Conservation (phyloP, 805 yeast species). For the Candida dajiaensis region DNA sequence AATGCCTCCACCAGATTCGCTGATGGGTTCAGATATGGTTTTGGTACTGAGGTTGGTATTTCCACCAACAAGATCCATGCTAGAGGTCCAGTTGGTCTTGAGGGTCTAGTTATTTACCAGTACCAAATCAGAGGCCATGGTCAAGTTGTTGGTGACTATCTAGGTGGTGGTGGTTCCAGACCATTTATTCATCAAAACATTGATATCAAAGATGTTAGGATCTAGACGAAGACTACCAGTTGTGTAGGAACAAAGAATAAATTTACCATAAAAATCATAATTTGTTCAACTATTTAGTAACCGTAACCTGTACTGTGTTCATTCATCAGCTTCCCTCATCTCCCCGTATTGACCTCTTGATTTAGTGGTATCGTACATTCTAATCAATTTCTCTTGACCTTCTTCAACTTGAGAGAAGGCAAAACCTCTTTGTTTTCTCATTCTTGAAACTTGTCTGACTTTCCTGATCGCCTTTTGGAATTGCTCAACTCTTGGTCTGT, state of each 20-base stretch:
- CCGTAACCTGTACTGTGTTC: conserved; percentile 3
- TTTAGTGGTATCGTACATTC: conserved; percentile 94
- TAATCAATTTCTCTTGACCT: conserved; percentile 84
- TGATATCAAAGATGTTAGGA: conserved; percentile 22
- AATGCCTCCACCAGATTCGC: conserved; percentile 96
- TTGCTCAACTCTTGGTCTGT: conserved; percentile 93
- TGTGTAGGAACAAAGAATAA: not conserved
- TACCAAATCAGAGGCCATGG: conserved; percentile 91
- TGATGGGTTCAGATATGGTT: conserved; percentile 97
- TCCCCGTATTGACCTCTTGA: conserved; percentile 72
- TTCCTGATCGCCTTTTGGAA: conserved; percentile 96
- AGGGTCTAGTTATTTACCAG: conserved; percentile 93
- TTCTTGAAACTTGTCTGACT: conserved; percentile 96
- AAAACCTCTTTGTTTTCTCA: conserved; percentile 97
- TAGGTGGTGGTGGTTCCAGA: conserved; percentile 86
- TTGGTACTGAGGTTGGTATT: conserved; percentile 98
- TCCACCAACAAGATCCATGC: conserved; percentile 97
- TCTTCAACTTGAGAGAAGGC: conserved; percentile 96
- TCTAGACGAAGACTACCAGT: not conserved
- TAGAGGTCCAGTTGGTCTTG: conserved; percentile 97
- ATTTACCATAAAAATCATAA: too few species aligned
- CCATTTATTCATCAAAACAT: conserved; percentile 70
- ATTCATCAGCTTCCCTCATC: conserved; percentile 35
- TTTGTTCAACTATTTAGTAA: conserved; percentile 1
- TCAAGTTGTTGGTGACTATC: conserved; percentile 85